phyloP scores from a whole-genome alignment of 768 basidiomycete genomes.

The Mycena leptocephala region DNA sequence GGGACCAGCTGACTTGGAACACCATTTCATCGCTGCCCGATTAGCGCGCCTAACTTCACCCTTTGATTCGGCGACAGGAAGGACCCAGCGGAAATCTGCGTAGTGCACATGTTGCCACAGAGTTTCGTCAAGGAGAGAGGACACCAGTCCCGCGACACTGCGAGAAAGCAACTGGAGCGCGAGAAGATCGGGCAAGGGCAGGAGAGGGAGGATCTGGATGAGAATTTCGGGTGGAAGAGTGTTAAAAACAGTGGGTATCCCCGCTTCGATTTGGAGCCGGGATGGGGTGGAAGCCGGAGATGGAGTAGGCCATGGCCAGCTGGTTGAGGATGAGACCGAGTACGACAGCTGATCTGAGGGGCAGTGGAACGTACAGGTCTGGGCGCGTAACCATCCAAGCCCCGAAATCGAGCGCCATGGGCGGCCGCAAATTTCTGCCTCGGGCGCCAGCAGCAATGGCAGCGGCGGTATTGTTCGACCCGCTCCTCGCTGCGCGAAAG shows the following conservation, averaged over 20 bases:
- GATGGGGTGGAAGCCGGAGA: not conserved
- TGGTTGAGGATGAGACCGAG: not conserved
- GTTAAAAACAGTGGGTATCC: not conserved
- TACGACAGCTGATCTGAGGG: not conserved
- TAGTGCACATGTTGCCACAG: not conserved
- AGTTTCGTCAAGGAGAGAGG: not conserved
- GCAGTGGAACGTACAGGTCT: not conserved
- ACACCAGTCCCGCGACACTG: not conserved
- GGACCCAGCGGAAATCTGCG: not conserved
- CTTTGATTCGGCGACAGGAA: not conserved
- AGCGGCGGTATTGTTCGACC: not conserved
- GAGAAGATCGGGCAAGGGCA: not conserved
- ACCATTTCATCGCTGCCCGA: not conserved
- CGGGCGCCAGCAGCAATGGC: constrained; percentile 13
- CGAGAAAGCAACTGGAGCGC: not conserved
- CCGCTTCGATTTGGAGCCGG: not conserved
- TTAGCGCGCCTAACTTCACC: not conserved
- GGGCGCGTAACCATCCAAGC: constrained; percentile 8
- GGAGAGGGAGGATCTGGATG: not conserved
- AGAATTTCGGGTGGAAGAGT: not conserved
- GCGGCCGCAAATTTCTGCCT: not conserved
- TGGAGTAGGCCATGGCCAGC: not conserved
- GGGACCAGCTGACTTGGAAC: no score
- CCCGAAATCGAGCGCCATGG: not conserved
- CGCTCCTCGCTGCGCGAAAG: constrained; percentile 30